Evolutionary conservation across 2,329 filamentous ascomycete species (phyloP), one percentile per base, ranked within the genome.

Genomic region (Claviceps digitariae): DNA sequence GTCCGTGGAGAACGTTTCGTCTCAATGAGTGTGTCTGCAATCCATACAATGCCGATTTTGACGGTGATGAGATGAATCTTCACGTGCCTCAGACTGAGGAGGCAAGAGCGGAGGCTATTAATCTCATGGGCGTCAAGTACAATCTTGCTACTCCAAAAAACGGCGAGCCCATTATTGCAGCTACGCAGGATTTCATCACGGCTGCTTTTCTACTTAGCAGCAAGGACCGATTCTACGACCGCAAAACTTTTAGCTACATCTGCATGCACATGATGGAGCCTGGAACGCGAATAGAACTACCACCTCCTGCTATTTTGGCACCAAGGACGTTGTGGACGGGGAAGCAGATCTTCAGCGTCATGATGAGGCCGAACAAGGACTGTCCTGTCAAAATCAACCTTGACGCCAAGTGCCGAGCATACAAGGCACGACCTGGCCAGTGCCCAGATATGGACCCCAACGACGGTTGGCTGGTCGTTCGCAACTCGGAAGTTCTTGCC

Each of bases 171-270:
- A 95, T 98, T 62, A 97, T 98, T 71, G 90, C 90, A 20, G 91
- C 93, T n/a, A 98, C 95, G 31, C 93, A 98, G 64, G 93, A 98
- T 75, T 98, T 98, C 72, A 97, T 98, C 62, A 97, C 91, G 27
- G 90, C 90, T 4, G 87, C 93, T 0, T 98, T 90, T 64, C 72
- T 97, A 4, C 75, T 97, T 27, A 95, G 89, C 61, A 87, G 84
- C 68, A 97, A 97, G 65, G 91, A 97, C 65, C 81, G 83, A 54
- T 97, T 98, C 69, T 95, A 87, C 63, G 89, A 95, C 62, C 83
- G 91, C 51, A 86, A 85, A 61, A 84, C 86, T 0, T 98, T 98
- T 63, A 84, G 86, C 2, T 90, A 94, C 60, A 81, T 96, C 44
- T 94, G 90, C 65, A 85, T 87, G 67, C 93, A 90, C 68, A 98